Conservation (phyloP, 2,329 filamentous ascomycete genomes). For the Aspergillus sojae region DNA sequence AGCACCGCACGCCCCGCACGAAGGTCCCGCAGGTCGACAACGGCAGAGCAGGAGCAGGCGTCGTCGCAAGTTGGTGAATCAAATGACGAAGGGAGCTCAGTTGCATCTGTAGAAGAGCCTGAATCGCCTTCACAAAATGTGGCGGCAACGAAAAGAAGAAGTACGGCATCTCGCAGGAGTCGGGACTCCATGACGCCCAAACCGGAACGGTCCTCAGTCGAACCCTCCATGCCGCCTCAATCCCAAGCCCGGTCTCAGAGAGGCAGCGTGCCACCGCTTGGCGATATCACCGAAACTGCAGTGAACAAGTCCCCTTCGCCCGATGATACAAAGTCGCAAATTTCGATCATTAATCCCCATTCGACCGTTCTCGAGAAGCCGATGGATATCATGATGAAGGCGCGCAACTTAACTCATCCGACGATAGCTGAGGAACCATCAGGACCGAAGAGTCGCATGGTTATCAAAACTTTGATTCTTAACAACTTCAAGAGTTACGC, state of each 20-base stretch:
- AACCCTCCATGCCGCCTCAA: constrained; percentile 58
- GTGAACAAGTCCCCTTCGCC: constrained; percentile 63
- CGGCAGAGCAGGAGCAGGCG: constrained; percentile 59
- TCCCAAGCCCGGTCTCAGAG: constrained; percentile 40
- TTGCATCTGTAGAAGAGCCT: constrained; percentile 49
- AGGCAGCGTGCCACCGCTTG: constrained; percentile 61
- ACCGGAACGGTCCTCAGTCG: constrained; percentile 45
- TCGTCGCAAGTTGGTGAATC: constrained; percentile 57
- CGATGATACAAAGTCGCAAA: constrained; percentile 51
- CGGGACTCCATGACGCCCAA: constrained; percentile 45
- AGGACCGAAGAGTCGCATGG: constrained; percentile 80
- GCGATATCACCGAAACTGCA: constrained; percentile 71
- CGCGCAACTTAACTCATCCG: constrained; percentile 68
- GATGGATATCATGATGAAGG: constrained; percentile 91
- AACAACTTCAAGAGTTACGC: constrained; percentile 99
- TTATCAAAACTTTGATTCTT: constrained; percentile 88
- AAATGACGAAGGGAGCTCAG: constrained; percentile 26
- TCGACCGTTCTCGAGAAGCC: constrained; percentile 81
- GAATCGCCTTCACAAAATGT: constrained; percentile 58
- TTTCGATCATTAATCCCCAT: constrained; percentile 70
- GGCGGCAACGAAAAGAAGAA: constrained; percentile 68
- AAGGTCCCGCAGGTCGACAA: constrained; percentile 49
- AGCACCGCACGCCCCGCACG: constrained; percentile 33
- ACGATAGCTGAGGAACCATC: constrained; percentile 69
- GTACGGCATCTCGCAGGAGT: constrained; percentile 49